Evolutionary conservation across 163 green algal species (phyloP).

Genomic region (Chlamydomonas reinhardtii): DNA sequence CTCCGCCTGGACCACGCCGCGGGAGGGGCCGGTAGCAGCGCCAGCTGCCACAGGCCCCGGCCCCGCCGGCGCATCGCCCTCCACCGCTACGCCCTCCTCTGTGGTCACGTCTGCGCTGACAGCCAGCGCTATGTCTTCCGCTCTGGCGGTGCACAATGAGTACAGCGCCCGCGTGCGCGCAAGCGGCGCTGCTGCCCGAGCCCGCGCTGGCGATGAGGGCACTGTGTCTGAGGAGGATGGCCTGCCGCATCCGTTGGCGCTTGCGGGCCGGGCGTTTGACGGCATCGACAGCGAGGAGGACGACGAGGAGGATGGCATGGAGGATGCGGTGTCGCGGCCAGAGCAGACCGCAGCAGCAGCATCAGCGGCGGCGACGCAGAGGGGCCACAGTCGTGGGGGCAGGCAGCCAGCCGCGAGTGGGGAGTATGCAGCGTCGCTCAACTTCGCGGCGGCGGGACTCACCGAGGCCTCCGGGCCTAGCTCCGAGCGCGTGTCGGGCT

Average conservation of each 20-base stretch:
- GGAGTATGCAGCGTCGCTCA: too few species aligned
- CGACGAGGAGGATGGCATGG: background rate
- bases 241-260: constrained; percentile 4
- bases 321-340: background rate
- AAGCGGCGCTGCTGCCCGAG: too few species aligned
- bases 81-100: background rate
- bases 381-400: too few species aligned
- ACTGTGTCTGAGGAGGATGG: background rate
- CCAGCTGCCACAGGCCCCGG: too few species aligned
- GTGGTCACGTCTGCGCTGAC: background rate
- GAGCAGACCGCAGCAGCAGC: background rate
- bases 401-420: too few species aligned
- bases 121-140: background rate
- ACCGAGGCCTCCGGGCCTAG: too few species aligned
- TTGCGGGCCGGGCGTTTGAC: constrained; percentile 13
- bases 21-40: too few species aligned
- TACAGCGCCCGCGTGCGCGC: background rate
- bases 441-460: too few species aligned
- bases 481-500: too few species aligned
- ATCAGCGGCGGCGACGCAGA: background rate
- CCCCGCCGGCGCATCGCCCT: too few species aligned
- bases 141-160: background rate
- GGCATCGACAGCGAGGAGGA: constrained; percentile 47
- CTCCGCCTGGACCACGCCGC: too few species aligned
- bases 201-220: background rate